These are phyloP conservation scores for Rhodotorula paludigena DNA, from an alignment of 768 basidiomycete genomes.

Conservation along the genomic window DNA sequence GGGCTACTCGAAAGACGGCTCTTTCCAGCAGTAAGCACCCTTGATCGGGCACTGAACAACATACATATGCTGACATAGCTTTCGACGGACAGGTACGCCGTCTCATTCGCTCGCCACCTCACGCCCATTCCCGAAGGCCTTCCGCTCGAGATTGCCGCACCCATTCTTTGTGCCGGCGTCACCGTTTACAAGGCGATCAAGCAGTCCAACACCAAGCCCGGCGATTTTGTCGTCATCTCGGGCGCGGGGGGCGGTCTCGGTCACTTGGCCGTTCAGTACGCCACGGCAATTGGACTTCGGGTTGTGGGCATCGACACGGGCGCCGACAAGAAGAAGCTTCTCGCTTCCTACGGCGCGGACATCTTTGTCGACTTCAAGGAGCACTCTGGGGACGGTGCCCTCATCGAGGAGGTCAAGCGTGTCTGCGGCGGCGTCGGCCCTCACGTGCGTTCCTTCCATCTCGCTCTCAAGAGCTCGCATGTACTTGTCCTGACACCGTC, in stretches of 20 bases:
- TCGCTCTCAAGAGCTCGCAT: not conserved
- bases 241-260: constrained; percentile 41
- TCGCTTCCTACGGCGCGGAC: constrained; percentile 36
- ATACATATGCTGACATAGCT: too few relatives aligned
- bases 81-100: constrained; percentile 38
- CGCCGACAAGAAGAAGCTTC: constrained; percentile 57
- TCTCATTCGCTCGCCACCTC: constrained; percentile 65
- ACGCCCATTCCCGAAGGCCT: constrained; percentile 70
- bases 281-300: constrained; percentile 66
- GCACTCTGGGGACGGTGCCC: constrained; percentile 61
- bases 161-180: constrained; percentile 50
- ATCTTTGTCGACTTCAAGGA: constrained; percentile 65
- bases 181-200: constrained; percentile 85
- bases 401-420: constrained; percentile 55
- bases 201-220: constrained; percentile 58
- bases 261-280: constrained; percentile 71
- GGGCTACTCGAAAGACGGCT: constrained; percentile 66
- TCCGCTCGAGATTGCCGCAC: constrained; percentile 54
- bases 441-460: constrained; percentile 52
- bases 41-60: too few relatives aligned
- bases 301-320: constrained; percentile 80
- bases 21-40: constrained; percentile 41
- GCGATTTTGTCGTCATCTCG: constrained; percentile 68
- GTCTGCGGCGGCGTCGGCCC: constrained; percentile 63
- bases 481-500: too few relatives aligned